Conservation (phyloP, 1,139 yeast genomes). For the Suzukiozyma palmioleophila region DNA sequence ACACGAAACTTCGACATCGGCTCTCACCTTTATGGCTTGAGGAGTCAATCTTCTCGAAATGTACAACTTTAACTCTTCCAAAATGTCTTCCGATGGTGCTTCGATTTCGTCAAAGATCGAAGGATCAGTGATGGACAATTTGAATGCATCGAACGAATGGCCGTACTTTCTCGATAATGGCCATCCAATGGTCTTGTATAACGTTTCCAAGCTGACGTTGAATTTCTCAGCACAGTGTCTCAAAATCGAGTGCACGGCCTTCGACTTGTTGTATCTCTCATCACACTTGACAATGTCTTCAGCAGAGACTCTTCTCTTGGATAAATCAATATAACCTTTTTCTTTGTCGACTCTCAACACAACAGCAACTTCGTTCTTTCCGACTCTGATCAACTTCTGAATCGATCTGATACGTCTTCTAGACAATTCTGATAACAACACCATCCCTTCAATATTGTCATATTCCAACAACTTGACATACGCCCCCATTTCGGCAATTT, state of each 20-base stretch:
- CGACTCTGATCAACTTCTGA: conserved; percentile 95
- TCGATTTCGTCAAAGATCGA: conserved; percentile 77
- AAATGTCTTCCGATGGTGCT: conserved; percentile 67
- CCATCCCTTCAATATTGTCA: conserved; percentile 99
- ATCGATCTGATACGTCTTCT: conserved; percentile 98
- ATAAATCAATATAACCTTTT: conserved; percentile 95
- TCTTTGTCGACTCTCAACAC: conserved; percentile 99
- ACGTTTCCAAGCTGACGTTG: conserved; percentile 76
- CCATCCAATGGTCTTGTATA: conserved; percentile 93
- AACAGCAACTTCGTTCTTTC: conserved; percentile 97
- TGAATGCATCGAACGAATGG: conserved; percentile 96
- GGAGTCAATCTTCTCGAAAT: conserved; percentile 94
- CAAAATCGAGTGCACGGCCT: conserved; percentile 94
- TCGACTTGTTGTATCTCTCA: conserved; percentile 94
- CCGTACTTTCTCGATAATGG: conserved; percentile 94
- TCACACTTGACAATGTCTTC: conserved; percentile 98
- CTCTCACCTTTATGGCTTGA: conserved; percentile 95
- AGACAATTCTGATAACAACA: conserved; percentile 87
- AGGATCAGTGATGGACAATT: conserved; percentile 90
- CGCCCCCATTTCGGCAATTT: conserved; percentile 97
- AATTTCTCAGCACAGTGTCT: conserved; percentile 98
- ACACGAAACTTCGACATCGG: conserved; percentile 96
- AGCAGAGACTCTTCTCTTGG: conserved; percentile 96
- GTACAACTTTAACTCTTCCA: conserved; percentile 78
- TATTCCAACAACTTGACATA: conserved; percentile 93